Conservation (phyloP, 1,139 yeast species). For the Hanseniaspora uvarum region DNA sequence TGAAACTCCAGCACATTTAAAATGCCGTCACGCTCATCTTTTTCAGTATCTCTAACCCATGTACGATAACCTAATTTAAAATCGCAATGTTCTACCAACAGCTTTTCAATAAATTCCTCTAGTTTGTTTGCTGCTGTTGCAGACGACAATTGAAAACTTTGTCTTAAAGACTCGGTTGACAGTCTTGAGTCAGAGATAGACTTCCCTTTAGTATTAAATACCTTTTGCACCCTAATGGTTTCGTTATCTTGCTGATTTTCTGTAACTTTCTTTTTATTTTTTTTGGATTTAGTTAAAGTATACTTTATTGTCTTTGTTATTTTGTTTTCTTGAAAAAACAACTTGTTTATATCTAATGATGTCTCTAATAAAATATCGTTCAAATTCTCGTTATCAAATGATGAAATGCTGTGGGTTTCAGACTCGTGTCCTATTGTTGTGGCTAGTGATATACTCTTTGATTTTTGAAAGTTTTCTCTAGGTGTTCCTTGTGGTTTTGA, state of each 20-base stretch:
- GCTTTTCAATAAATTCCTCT: slow-evolving; percentile 51
- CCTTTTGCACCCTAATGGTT: slow-evolving; percentile 18
- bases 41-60: slow-evolving; percentile 69
- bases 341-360: neutral
- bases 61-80: slow-evolving; percentile 67
- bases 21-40: slow-evolving; percentile 36
- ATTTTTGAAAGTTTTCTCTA: neutral
- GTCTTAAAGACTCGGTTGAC: slow-evolving; percentile 47
- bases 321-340: neutral
- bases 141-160: slow-evolving; percentile 43
- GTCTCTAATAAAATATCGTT: neutral
- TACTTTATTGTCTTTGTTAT: neutral
- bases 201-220: slow-evolving; percentile 22
- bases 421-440: neutral
- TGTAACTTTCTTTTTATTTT: neutral
- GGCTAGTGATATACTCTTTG: neutral
- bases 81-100: slow-evolving; percentile 48
- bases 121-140: slow-evolving; percentile 46
- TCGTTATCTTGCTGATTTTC: neutral
- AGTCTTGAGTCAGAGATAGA: slow-evolving; percentile 46
- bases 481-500: neutral
- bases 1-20: slow-evolving; percentile 25
- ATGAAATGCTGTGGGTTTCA: neutral
- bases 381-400: neutral
- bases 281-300: neutral